Conservation (phyloP, 2,329 filamentous ascomycete genomes). For the Hypoxylon sp. region DNA sequence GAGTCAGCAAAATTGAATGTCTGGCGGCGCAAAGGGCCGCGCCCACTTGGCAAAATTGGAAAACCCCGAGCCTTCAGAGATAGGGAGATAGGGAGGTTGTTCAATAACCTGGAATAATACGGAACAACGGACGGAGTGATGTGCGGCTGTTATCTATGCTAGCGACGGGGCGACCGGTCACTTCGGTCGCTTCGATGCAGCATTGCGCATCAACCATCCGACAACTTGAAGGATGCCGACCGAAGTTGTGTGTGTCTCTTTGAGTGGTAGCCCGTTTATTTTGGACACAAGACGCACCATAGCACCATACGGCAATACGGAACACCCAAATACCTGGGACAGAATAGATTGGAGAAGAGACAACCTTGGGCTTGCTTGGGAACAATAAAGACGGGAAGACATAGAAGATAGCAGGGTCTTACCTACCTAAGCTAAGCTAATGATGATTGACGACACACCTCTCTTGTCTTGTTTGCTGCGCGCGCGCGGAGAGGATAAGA, state of each 20-base stretch:
- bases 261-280: slow-evolving; percentile 22
- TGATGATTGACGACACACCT: slow-evolving; percentile 41
- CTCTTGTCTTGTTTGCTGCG: slow-evolving; percentile 38
- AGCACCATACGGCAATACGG: slow-evolving; percentile 25
- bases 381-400: slow-evolving; percentile 17
- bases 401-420: slow-evolving; percentile 34
- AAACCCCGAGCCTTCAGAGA: slow-evolving; percentile 19
- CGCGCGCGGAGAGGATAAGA: slow-evolving; percentile 33
- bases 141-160: slow-evolving; percentile 34
- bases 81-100: slow-evolving; percentile 17
- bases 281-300: slow-evolving; percentile 23
- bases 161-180: slow-evolving; percentile 32
- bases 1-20: slow-evolving; percentile 17
- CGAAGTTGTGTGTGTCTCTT: slow-evolving; percentile 24
- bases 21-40: slow-evolving; percentile 25
- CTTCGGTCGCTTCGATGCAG: slow-evolving; percentile 42
- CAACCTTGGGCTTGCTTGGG: background rate
- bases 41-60: slow-evolving; percentile 31
- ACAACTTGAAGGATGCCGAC: slow-evolving; percentile 42
- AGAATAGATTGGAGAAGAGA: slow-evolving; percentile 14
- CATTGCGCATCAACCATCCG: slow-evolving; percentile 42
- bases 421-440: slow-evolving; percentile 44
- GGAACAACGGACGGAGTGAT: slow-evolving; percentile 33
- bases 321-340: slow-evolving; percentile 30
- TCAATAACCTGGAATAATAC: slow-evolving; percentile 25